These are phyloP conservation scores for Ophiognomonia clavigignenti-juglandacearum DNA, from an alignment of 2,329 filamentous ascomycete genomes.

Conservation along the genomic window DNA sequence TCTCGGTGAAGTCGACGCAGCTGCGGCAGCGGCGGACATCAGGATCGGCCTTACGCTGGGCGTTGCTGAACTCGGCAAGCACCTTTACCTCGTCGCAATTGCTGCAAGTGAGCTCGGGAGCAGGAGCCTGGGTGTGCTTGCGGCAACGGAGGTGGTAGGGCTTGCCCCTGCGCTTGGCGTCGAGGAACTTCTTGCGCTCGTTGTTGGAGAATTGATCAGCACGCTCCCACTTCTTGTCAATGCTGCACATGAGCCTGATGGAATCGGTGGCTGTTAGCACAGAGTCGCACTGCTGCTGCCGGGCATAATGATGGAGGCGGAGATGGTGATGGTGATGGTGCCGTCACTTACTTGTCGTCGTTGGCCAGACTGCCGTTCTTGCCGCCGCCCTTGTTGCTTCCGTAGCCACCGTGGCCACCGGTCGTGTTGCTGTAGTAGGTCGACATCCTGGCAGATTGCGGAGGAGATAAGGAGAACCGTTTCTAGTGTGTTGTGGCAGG, in stretches of 20 bases:
- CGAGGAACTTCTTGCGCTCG: constrained; percentile 11
- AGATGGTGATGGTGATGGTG: too few species aligned
- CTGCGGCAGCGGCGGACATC: constrained; percentile 9
- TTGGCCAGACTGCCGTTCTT: not conserved
- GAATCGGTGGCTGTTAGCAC: too few species aligned
- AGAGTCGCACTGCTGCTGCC: too few species aligned
- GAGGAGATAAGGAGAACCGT: not conserved
- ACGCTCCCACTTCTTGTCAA: constrained; percentile 12
- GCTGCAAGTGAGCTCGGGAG: constrained; percentile 6
- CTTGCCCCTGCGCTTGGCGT: not conserved
- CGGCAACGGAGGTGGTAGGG: constrained; percentile 4
- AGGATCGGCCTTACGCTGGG: not conserved
- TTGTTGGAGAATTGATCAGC: constrained; percentile 10
- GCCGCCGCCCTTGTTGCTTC: too few species aligned
- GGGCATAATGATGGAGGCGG: too few species aligned
- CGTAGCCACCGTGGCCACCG: not conserved
- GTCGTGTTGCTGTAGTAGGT: not conserved
- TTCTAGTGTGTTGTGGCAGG: too few species aligned
- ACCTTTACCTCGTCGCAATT: constrained; percentile 5
- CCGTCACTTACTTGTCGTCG: not conserved
- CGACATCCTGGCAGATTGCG: not conserved
- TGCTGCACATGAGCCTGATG: constrained; percentile 8
- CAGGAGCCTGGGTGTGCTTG: constrained; percentile 7
- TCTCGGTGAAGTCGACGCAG: constrained; percentile 10
- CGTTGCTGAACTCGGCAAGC: constrained; percentile 6